Conservation (phyloP, 2,329 filamentous ascomycete species). For the Trichothecium roseum region DNA sequence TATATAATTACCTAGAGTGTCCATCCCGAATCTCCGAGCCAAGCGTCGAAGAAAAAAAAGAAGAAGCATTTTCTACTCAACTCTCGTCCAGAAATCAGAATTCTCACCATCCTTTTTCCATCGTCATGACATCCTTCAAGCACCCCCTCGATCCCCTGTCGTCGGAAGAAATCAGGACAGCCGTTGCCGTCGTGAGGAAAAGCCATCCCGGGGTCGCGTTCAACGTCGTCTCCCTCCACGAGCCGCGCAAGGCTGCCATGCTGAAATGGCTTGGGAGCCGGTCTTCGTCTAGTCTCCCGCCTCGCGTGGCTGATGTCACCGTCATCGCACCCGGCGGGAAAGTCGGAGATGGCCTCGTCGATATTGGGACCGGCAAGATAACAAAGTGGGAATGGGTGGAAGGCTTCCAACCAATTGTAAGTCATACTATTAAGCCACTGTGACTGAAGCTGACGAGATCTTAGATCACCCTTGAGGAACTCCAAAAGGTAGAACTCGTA, state of each 20-base stretch:
- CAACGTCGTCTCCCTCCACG: constrained; percentile 76
- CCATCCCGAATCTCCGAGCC: too few species aligned
- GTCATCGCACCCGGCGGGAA: constrained; percentile 70
- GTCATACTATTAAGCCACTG: constrained; percentile 9
- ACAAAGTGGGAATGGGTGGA: constrained; percentile 64
- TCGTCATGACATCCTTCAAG: too few species aligned
- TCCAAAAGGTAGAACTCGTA: constrained; percentile 68
- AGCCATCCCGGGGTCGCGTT: constrained; percentile 65
- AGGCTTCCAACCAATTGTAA: constrained; percentile 70
- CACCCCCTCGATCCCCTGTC: constrained; percentile 75
- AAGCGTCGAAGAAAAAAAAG: too few species aligned
- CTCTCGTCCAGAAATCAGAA: too few species aligned
- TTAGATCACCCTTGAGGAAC: constrained; percentile 86
- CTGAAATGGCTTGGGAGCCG: constrained; percentile 64
- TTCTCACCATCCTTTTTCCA: too few species aligned
- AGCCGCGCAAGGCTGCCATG: constrained; percentile 81
- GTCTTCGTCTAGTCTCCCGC: constrained; percentile 48
- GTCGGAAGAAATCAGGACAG: constrained; percentile 60
- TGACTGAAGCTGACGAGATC: constrained; percentile 7
- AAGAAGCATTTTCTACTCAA: too few species aligned
- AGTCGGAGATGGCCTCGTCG: constrained; percentile 73
- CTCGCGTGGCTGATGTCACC: constrained; percentile 70
- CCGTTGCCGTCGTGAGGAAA: constrained; percentile 58
- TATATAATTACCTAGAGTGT: too few species aligned
- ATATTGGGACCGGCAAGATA: constrained; percentile 57